phyloP scores from a whole-genome alignment of 2,329 filamentous ascomycete species.

The Aspergillus piperis region DNA sequence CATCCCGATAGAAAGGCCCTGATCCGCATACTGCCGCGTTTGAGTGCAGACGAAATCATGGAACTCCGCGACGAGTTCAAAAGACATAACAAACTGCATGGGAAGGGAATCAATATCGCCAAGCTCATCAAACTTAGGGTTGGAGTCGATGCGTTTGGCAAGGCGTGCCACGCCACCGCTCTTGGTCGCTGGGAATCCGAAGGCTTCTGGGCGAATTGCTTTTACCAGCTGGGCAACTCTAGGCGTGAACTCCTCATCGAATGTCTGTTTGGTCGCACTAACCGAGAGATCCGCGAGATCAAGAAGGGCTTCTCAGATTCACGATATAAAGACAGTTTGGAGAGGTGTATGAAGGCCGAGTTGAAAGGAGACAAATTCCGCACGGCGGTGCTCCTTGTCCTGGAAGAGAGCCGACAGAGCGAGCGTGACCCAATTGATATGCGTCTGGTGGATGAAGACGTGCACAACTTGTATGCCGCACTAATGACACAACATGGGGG shows the following conservation, averaged over 20 bases:
- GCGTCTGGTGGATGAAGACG: conserved; percentile 68
- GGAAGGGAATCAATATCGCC: conserved; percentile 52
- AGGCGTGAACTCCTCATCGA: conserved; percentile 90
- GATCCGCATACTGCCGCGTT: conserved; percentile 78
- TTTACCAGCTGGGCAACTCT: conserved; percentile 86
- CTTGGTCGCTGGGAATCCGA: conserved; percentile 90
- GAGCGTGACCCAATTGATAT: conserved; percentile 69
- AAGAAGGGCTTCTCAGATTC: conserved; percentile 89
- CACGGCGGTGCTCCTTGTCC: conserved; percentile 75
- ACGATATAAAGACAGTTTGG: conserved; percentile 80
- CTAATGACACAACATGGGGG: conserved; percentile 73
- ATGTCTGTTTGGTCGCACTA: conserved; percentile 83
- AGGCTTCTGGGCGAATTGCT: conserved; percentile 97
- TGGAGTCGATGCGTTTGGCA: conserved; percentile 67
- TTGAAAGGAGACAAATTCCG: conserved; percentile 97
- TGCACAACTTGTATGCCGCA: conserved; percentile 69
- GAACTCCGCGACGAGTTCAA: conserved; percentile 89
- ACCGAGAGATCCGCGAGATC: conserved; percentile 82
- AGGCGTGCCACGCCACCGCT: conserved; percentile 86
- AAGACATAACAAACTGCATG: conserved; percentile 69
- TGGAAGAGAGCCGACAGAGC: conserved; percentile 82
- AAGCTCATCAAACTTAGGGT: conserved; percentile 53
- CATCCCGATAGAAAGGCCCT: conserved; percentile 70
- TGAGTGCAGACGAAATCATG: conserved; percentile 86
- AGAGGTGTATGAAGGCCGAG: conserved; percentile 86